Conservation (phyloP, 371 early-diverging fungal genomes). For the Basidiobolus meristosporus region DNA sequence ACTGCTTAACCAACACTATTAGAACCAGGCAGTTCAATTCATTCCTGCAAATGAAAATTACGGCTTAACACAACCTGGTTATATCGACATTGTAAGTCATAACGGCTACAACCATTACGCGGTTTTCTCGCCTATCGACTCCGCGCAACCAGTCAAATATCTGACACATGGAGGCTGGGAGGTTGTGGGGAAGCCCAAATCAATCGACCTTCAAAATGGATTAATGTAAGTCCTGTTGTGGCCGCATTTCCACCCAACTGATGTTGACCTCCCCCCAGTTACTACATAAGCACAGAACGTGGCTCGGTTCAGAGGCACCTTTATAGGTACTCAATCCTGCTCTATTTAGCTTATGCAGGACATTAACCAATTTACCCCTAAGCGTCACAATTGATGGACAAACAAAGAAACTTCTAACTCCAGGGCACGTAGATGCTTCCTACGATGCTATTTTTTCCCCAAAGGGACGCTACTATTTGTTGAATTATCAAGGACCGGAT, state of each 20-base stretch:
- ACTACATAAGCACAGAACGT: conserved; percentile 50
- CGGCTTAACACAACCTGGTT: conserved; percentile 17
- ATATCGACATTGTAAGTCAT: conserved; percentile 62
- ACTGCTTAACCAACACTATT: background rate
- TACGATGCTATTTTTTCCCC: conserved; percentile 61
- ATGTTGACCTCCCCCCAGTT: conserved; percentile 9
- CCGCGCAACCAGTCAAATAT: conserved; percentile 28
- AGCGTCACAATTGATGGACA: conserved; percentile 21
- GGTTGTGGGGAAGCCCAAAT: conserved; percentile 36
- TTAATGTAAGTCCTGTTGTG: conserved; percentile 39
- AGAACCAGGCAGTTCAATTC: background rate
- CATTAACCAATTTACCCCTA: background rate
- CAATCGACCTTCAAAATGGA: conserved; percentile 31
- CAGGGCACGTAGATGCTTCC: conserved; percentile 22
- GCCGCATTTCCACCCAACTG: too few species aligned
- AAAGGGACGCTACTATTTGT: conserved; percentile 43
- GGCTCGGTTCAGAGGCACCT: conserved; percentile 66
- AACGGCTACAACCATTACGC: conserved; percentile 73
- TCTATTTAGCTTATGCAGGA: too few species aligned
- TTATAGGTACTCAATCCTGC: conserved; percentile 14
- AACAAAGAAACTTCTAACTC: conserved; percentile 14
- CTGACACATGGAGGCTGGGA: conserved; percentile 78
- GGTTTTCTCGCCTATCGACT: conserved; percentile 27
- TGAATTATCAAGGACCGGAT: conserved; percentile 71
- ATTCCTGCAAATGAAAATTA: background rate